phyloP scores from a whole-genome alignment of 208 protist species.

The Leishmania gerbilli region DNA sequence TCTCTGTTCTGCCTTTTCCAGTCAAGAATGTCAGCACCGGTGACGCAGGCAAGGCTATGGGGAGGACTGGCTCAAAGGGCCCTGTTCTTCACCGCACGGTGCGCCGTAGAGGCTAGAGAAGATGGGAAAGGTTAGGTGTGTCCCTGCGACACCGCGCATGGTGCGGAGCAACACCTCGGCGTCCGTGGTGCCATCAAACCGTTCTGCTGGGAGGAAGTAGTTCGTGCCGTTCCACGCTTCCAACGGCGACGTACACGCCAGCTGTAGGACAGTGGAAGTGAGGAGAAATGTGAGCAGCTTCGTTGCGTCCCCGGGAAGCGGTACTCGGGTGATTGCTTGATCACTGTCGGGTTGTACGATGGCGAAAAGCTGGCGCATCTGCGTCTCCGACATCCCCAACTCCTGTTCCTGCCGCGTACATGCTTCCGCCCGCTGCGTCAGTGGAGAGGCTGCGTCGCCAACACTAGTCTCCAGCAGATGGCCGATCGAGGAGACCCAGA shows the following conservation, averaged over 20 bases:
- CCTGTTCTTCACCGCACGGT: background rate
- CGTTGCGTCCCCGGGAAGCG: background rate
- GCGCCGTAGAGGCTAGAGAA: background rate
- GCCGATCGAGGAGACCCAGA: constrained; percentile 67
- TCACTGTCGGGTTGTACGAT: background rate
- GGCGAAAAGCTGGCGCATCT: constrained; percentile 10
- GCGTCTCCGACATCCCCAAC: background rate
- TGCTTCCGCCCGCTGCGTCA: background rate
- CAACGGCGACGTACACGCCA: background rate
- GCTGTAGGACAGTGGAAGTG: background rate
- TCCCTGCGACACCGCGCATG: background rate
- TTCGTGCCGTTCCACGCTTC: constrained; percentile 27
- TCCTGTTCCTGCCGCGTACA: constrained; percentile 1
- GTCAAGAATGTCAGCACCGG: background rate
- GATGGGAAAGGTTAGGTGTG: background rate
- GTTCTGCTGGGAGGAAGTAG: constrained; percentile 20
- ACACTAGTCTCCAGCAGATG: constrained; percentile 30
- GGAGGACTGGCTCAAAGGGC: background rate
- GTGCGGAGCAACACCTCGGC: background rate
- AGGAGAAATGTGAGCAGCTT: constrained; percentile 5
- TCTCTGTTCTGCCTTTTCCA: background rate
- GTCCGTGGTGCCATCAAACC: constrained; percentile 19
- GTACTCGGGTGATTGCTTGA: no score
- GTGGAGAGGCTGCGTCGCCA: background rate
- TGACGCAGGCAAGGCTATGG: background rate